phyloP scores from a whole-genome alignment of 257 asterid species.

The Osmanthus fragrans region DNA sequence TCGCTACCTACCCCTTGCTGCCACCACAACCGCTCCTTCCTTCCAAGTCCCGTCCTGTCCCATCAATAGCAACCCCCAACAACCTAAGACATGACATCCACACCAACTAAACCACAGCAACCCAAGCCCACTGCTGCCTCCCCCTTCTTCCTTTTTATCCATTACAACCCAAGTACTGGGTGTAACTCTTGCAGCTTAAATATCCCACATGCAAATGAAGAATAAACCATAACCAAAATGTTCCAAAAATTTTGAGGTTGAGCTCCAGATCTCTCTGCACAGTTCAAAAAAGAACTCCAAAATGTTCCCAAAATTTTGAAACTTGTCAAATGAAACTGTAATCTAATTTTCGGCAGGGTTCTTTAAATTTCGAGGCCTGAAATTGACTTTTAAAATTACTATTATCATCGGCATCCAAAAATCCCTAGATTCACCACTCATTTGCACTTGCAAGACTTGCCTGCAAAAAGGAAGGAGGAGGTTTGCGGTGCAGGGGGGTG shows the following conservation, averaged over 20 bases:
- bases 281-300: background rate
- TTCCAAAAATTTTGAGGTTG: background rate
- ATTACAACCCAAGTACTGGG: background rate
- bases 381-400: background rate
- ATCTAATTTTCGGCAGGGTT: slow-evolving; percentile 2
- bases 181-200: background rate
- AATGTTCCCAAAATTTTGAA: background rate
- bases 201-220: background rate
- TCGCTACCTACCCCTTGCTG: background rate
- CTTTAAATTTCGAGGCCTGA: slow-evolving; percentile 2
- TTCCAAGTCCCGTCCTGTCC: background rate
- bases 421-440: background rate
- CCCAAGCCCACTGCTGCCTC: background rate
- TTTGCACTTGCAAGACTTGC: background rate
- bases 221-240: background rate
- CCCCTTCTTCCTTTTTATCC: background rate
- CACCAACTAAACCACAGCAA: background rate
- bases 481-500: background rate
- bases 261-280: background rate
- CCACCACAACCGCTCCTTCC: background rate
- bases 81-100: background rate
- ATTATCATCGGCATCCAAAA: background rate
- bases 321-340: background rate
- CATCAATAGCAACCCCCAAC: background rate
- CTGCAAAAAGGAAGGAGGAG: background rate